phyloP scores from a whole-genome alignment of 306 rosid species.

The Prinsepia uniflora region DNA sequence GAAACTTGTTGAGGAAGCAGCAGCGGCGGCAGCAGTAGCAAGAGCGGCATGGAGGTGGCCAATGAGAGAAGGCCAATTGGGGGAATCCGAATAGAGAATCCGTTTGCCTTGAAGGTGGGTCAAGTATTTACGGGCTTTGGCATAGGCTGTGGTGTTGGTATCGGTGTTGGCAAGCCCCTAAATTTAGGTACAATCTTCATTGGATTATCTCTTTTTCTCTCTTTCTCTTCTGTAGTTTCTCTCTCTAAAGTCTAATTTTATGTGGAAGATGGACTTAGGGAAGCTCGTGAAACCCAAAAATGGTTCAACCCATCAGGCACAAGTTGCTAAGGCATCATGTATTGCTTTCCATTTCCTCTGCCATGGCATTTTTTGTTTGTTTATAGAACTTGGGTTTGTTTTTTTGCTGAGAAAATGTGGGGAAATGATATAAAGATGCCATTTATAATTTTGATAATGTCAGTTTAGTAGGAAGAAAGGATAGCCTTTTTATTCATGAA shows the following conservation, averaged over 20 bases:
- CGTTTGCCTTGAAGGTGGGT: conserved; percentile 86
- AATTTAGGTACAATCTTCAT: conserved; percentile 53
- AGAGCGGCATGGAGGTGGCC: conserved; percentile 17
- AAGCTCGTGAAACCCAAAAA: conserved; percentile 42
- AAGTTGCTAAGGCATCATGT: conserved; percentile 32
- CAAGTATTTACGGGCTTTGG: conserved; percentile 98
- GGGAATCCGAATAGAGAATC: conserved; percentile 66
- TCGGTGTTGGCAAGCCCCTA: conserved; percentile 95
- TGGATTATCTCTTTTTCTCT: neutral
- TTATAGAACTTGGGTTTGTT: neutral
- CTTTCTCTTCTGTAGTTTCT: neutral
- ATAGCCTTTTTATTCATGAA: neutral
- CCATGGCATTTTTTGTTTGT: neutral
- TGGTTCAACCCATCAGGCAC: conserved; percentile 20
- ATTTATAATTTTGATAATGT: neutral
- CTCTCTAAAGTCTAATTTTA: neutral
- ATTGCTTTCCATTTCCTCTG: conserved; percentile 9
- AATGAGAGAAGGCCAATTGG: conserved; percentile 26
- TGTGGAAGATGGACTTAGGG: conserved; percentile 42
- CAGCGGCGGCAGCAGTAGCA: conserved; percentile 19
- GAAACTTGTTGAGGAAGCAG: conserved; percentile 48
- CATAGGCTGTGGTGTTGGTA: conserved; percentile 83
- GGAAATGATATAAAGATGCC: neutral
- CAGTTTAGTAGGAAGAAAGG: neutral
- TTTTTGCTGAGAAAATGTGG: conserved; percentile 7